Percentiles rank a stretch among this genome's conserved stretches.
Evolutionary conservation across 148 eudicot species (phyloP).

Genomic region (Beta vulgaris): DNA sequence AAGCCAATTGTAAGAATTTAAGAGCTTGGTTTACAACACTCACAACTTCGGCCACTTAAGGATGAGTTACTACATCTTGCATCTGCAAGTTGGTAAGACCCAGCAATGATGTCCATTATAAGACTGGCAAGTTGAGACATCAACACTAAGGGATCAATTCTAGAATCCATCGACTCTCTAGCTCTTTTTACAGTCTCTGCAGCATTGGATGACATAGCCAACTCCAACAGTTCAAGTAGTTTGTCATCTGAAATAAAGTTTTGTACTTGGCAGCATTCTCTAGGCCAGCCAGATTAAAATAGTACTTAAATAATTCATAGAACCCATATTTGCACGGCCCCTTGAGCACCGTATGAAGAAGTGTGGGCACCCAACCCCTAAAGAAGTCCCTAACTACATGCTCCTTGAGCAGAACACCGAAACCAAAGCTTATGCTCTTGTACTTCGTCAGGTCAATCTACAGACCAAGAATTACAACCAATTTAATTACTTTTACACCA

Average conservation of each 20-base stretch:
- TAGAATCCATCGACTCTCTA: conserved; percentile 87
- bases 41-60: conserved; percentile 67
- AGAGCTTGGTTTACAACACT: conserved; percentile 30
- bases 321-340: no score
- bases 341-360: no score
- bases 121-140: conserved; percentile 89
- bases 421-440: no score
- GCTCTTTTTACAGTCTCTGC: conserved; percentile 90
- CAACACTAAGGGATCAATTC: conserved; percentile 79
- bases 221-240: conserved; percentile 79
- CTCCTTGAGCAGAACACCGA: no score
- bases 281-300: no score
- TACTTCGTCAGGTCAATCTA: no score
- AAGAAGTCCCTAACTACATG: no score
- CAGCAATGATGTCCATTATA: conserved; percentile 92
- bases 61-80: conserved; percentile 44
- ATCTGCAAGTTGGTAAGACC: conserved; percentile 59
- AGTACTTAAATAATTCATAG: no score
- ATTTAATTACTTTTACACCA: no score
- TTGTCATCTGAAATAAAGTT: conserved; percentile 90
- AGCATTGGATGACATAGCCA: conserved; percentile 91
- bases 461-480: no score
- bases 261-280: no score
- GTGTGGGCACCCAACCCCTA: no score
- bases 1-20: neutral